phyloP scores from a whole-genome alignment of 2,329 filamentous ascomycete species.

The Cladosporium sp. region DNA sequence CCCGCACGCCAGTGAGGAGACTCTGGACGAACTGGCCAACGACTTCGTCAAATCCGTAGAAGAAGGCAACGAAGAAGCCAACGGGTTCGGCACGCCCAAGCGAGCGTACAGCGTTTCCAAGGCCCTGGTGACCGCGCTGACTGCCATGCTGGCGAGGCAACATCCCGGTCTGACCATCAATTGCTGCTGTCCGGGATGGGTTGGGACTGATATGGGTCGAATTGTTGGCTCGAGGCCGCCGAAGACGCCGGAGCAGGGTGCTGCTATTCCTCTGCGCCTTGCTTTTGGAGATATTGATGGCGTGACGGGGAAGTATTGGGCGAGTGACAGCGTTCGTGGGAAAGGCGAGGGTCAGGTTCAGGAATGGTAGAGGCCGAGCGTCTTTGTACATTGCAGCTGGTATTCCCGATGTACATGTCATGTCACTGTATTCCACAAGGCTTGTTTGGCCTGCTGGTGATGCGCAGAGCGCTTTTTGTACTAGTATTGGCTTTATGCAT shows the following conservation, averaged over 20 bases:
- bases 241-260: constrained; percentile 33
- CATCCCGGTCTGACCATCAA: constrained; percentile 30
- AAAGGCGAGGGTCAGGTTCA: constrained; percentile 28
- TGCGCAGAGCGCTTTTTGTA: too few species aligned
- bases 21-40: constrained; percentile 26
- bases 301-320: constrained; percentile 34
- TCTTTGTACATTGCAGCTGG: too few species aligned
- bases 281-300: constrained; percentile 32
- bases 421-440: too few species aligned
- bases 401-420: too few species aligned
- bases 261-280: constrained; percentile 32
- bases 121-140: constrained; percentile 32
- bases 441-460: too few species aligned
- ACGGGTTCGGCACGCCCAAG: constrained; percentile 26
- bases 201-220: constrained; percentile 33
- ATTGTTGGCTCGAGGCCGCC: constrained; percentile 29
- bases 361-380: too few species aligned
- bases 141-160: constrained; percentile 29
- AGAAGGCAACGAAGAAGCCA: constrained; percentile 17
- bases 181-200: constrained; percentile 36
- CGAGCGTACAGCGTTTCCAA: constrained; percentile 34
- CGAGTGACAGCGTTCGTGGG: constrained; percentile 30
- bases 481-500: too few species aligned
- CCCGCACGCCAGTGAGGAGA: constrained; percentile 19
- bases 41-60: constrained; percentile 15